Evolutionary conservation across 139 green algal species (phyloP), one percentile per base, ranked within the genome.

Genomic region (Pycnococcus provasolii): DNA sequence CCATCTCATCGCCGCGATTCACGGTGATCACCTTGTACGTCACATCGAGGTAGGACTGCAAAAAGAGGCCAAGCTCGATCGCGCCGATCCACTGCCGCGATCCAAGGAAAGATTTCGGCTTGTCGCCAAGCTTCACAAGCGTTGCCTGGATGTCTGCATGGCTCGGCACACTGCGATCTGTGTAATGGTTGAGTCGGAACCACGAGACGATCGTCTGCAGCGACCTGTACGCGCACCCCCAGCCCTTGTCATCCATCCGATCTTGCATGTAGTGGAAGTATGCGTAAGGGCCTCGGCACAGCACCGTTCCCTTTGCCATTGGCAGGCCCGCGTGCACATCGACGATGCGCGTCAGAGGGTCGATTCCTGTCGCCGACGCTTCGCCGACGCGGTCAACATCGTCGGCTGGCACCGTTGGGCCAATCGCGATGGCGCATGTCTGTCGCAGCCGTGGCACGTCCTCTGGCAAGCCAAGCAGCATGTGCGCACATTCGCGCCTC

Each of bases 181-280:
- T 90, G 80, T 95, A 96, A 61, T 84, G 68, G 72, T 95, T 82
- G 42, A 76, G 67, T 13, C 64, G 68, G 67, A 95, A 95, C 91
- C 91, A 97, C 37, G 84, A 93, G 39, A 85, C 81, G 41, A 97
- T 81, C 26, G 91, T 97, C 73, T 97, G 91, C 66, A 96, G 74
- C 2, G 87, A 95, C 43, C 91, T 84, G 83, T 97, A 97, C 2
- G 91, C 91, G 68, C 91, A 97, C 41, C 91, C 91, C 91, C 91
- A 97, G 5, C 91, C 90, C 5, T 45, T 58, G 70, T 97, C 91
- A 59, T 96, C 84, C 53, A 91, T 86, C 26, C 84, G 79, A 73
- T 96, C 91, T 78, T 96, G 86, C 86, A 92, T 91, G 85, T 97
- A 97, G 75, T 97, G 91, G 74, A 86, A 90, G 79, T 97, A 97